Base-by-base conservation (phyloP, 2,329 filamentous ascomycete species). In the Emergomyces pasteurianus region DNA sequence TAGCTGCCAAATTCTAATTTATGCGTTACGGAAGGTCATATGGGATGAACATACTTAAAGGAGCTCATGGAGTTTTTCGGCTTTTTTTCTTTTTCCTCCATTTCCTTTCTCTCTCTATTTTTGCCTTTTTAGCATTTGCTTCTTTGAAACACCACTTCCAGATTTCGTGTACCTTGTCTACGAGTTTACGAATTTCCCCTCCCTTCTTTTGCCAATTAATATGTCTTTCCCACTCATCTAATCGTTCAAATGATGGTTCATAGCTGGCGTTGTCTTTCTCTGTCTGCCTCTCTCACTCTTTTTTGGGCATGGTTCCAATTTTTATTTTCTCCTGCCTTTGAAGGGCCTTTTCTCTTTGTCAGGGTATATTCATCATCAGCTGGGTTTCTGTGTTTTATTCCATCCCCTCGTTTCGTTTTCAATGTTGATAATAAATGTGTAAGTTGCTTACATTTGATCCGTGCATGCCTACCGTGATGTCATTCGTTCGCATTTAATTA, bases 61-160 rank as follows among this genome's bases (percentile, higher is more conserved):
- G 54, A 38, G 54, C 21, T 4, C 14, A 23, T 43, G 54, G 54
- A 57, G 54, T 57, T 57, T n/a, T 12, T 57, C 6, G 26, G 40
- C 38, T 36, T 9, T 40, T 9, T 38, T 9, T 34, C n/a, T 36
- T 10, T 46, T 54, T 23, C n/a, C 31, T 40, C 49, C 40, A 40
- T 47, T 56, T 36, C 5, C n/a, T 40, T 16, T 16, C 38, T 34
- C 14, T 18, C 14, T 36, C 58, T 46, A 60, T 23, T 58, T 55
- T 34, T 47, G n/a, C 40, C 18, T 59, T 60, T 60, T 55, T 14
- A 60, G 31, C 65, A 63, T 58, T 43, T 62, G 55, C 60, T n/a
- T 61, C 43, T 60, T 63, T 64, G 57, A 7, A 62, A 59, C 50
- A 53, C 31, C 60, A 61, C 47, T 60, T 61, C 63, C 57, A 59